phyloP scores from a whole-genome alignment of 306 rosid genomes.

The Cicer arietinum region DNA sequence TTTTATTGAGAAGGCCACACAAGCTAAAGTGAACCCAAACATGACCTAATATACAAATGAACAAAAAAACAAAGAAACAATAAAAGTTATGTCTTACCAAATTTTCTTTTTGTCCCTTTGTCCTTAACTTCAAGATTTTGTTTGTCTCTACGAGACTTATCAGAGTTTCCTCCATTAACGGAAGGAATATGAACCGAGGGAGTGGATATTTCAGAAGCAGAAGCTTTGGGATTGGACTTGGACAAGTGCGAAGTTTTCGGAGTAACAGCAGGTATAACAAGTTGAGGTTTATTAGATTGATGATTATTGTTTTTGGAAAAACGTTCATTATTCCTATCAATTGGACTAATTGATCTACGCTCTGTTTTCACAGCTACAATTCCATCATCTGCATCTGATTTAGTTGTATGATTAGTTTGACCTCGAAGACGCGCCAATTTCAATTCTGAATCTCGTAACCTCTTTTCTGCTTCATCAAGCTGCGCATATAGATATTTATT shows the following conservation, averaged over 20 bases:
- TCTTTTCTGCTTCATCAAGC: slow-evolving; percentile 82
- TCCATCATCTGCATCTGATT: slow-evolving; percentile 36
- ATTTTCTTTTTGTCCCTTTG: slow-evolving; percentile 76
- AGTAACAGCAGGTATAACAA: slow-evolving; percentile 69
- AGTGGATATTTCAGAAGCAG: slow-evolving; percentile 48
- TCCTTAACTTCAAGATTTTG: slow-evolving; percentile 58
- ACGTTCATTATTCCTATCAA: slow-evolving; percentile 49
- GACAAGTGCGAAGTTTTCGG: slow-evolving; percentile 56
- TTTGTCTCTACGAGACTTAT: slow-evolving; percentile 52
- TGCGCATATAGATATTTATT: slow-evolving; percentile 42
- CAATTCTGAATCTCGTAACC: slow-evolving; percentile 66
- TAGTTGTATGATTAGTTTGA: slow-evolving; percentile 43
- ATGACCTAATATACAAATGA: neutral
- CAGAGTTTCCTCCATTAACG: slow-evolving; percentile 52
- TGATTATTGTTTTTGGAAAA: slow-evolving; percentile 48
- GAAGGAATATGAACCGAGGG: slow-evolving; percentile 29
- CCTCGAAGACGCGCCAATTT: slow-evolving; percentile 83
- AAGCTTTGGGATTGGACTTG: slow-evolving; percentile 51
- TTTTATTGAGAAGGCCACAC: neutral
- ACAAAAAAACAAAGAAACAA: slow-evolving; percentile 7
- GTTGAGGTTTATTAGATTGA: slow-evolving; percentile 69
- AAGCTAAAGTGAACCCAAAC: neutral
- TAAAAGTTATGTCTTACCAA: slow-evolving; percentile 57
- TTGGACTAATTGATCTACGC: slow-evolving; percentile 61
- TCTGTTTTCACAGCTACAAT: slow-evolving; percentile 62